These are phyloP conservation scores for Diaporthe ilicicola DNA, from an alignment of 2,329 filamentous ascomycete genomes.

Conservation along the genomic window DNA sequence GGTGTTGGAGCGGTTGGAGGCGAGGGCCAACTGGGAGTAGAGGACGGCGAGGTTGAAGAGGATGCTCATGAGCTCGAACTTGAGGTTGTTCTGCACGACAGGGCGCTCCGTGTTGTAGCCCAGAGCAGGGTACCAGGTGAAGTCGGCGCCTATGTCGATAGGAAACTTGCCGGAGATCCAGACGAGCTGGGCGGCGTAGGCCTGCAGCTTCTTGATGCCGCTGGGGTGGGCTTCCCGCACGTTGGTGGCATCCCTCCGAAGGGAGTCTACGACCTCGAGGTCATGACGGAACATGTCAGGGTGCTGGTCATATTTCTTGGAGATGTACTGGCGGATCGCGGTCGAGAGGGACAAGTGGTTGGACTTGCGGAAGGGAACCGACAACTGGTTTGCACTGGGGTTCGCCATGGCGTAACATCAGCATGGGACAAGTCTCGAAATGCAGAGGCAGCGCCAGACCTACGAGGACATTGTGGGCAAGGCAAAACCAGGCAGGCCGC, in stretches of 20 bases:
- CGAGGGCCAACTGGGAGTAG: slow-evolving; percentile 90
- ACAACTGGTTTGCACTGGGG: slow-evolving; percentile 67
- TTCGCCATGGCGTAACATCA: slow-evolving; percentile 29
- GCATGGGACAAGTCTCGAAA: neutral
- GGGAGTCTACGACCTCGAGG: slow-evolving; percentile 80
- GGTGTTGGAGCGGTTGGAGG: slow-evolving; percentile 77
- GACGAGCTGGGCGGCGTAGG: slow-evolving; percentile 90
- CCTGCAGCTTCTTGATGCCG: slow-evolving; percentile 86
- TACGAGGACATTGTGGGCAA: slow-evolving; percentile 17
- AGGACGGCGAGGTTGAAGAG: slow-evolving; percentile 93
- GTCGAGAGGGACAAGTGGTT: slow-evolving; percentile 79
- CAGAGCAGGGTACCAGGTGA: slow-evolving; percentile 93
- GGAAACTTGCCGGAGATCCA: slow-evolving; percentile 97
- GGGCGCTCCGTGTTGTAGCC: slow-evolving; percentile 87
- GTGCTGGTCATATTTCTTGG: slow-evolving; percentile 97
- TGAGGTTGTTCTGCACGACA: slow-evolving; percentile 70
- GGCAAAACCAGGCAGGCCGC: neutral
- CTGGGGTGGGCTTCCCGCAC: slow-evolving; percentile 88
- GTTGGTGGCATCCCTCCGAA: slow-evolving; percentile 87
- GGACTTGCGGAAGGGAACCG: slow-evolving; percentile 88
- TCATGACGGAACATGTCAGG: slow-evolving; percentile 96
- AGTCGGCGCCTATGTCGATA: slow-evolving; percentile 94
- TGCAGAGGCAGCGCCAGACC: slow-evolving; percentile 6
- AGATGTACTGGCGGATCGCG: slow-evolving; percentile 94
- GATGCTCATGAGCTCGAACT: slow-evolving; percentile 89